Evolutionary conservation across 225 moss, liverwort and hornwort species (phyloP).

Genomic region (Neckera pumila): DNA sequence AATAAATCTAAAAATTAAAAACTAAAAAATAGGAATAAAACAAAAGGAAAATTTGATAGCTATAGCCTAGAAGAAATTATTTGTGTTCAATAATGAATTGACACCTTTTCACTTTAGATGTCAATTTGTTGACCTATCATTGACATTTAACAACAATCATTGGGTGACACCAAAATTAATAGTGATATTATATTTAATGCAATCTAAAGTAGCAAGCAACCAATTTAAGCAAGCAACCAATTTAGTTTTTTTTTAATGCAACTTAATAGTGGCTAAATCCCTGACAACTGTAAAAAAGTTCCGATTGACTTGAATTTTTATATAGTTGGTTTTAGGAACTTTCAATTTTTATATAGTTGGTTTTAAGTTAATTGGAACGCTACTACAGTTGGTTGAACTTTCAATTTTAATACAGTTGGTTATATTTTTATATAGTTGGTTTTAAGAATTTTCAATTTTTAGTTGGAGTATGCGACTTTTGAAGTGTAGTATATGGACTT

Average conservation of each 20-base stretch:
- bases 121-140: background rate
- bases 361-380: too few relatives aligned
- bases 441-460: too few relatives aligned
- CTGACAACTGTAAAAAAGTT: background rate
- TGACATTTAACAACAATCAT: background rate
- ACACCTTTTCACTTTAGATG: background rate
- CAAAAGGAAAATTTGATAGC: accelerated
- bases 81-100: background rate
- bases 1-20: background rate
- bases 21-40: background rate
- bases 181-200: background rate
- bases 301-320: background rate
- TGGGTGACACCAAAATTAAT: background rate
- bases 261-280: background rate
- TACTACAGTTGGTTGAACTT: too few relatives aligned
- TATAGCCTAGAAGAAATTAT: background rate
- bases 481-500: too few relatives aligned
- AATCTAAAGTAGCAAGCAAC: background rate
- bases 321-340: too few relatives aligned
- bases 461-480: too few relatives aligned
- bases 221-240: too few relatives aligned
- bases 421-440: too few relatives aligned
- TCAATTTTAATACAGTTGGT: too few relatives aligned
- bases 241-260: background rate
- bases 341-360: too few relatives aligned